Percentiles rank a stretch among this genome's conserved stretches.
Conservation (phyloP, 2,329 filamentous ascomycete genomes). For the Huntiella omanensis region DNA sequence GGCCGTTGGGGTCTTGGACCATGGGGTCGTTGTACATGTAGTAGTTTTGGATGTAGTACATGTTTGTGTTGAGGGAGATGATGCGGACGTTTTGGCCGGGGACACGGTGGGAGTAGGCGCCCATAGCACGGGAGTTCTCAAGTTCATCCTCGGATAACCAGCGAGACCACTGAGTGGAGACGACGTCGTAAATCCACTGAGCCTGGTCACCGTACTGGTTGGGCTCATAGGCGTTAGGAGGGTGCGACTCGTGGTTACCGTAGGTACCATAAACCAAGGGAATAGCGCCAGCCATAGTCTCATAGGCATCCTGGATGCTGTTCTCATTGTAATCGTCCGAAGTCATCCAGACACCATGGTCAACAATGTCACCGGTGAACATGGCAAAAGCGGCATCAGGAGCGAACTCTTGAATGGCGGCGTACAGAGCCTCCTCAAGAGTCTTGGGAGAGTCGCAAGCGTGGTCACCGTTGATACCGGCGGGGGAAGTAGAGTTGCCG, state of each 20-base stretch:
- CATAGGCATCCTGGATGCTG: conserved; percentile 27
- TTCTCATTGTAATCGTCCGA: conserved; percentile 18
- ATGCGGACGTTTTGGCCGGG: conserved; percentile 30
- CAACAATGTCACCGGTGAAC: conserved; percentile 40
- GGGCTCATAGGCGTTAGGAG: conserved; percentile 32
- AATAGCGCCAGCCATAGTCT: conserved; percentile 24
- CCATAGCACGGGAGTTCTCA: conserved; percentile 20
- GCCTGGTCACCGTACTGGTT: conserved; percentile 20
- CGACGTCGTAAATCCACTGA: conserved; percentile 33
- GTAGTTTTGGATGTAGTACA: conserved; percentile 41
- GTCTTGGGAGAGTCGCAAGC: conserved; percentile 32
- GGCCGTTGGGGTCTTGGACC: conserved; percentile 29
- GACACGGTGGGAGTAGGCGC: conserved; percentile 30
- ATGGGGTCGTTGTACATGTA: conserved; percentile 32
- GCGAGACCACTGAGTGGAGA: conserved; percentile 26
- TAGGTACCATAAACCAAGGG: conserved; percentile 31
- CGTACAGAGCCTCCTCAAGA: conserved; percentile 36
- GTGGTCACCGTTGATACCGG: conserved; percentile 32
- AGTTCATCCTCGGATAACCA: conserved; percentile 25
- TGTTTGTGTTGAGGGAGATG: conserved; percentile 40
- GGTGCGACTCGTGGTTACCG: conserved; percentile 38
- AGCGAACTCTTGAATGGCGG: conserved; percentile 26
- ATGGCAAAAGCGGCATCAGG: conserved; percentile 33
- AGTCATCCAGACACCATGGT: conserved; percentile 32
- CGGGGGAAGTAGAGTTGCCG: conserved; percentile 28